These are phyloP conservation scores for Suillus brevipes DNA, from an alignment of 768 basidiomycete species.

Conservation along the genomic window DNA sequence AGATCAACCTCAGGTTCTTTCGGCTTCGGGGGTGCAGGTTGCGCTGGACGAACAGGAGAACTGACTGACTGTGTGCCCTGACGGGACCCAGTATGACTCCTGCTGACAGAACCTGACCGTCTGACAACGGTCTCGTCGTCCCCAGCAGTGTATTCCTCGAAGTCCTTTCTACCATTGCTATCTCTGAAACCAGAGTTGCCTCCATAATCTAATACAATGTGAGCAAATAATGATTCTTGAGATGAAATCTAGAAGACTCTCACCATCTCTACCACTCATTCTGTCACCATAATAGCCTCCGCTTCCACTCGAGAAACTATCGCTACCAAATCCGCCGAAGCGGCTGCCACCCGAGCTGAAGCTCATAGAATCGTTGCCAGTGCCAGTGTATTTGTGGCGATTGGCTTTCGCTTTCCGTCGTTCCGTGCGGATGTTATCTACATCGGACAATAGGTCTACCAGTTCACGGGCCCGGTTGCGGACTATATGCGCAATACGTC, in stretches of 20 bases:
- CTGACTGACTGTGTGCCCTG: conserved; percentile 31
- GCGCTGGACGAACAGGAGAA: conserved; percentile 17
- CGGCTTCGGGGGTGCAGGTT: conserved; percentile 37
- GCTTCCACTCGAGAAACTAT: conserved; percentile 37
- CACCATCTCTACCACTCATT: conserved; percentile 41
- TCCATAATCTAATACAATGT: conserved; percentile 31
- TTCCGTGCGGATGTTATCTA: conserved; percentile 87
- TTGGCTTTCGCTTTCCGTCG: conserved; percentile 91
- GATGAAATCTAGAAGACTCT: conserved; percentile 18
- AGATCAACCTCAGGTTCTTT: conserved; percentile 66
- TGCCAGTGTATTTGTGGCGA: conserved; percentile 85
- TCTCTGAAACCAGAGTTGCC: conserved; percentile 64
- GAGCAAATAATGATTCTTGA: conserved; percentile 16
- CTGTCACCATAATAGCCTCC: conserved; percentile 47
- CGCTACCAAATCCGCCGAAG: conserved; percentile 73
- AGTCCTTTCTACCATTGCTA: conserved; percentile 53
- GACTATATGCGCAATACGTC: conserved; percentile 51
- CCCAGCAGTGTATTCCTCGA: conserved; percentile 96
- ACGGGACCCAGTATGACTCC: conserved; percentile 41
- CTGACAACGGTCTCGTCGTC: conserved; percentile 69
- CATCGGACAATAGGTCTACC: conserved; percentile 87
- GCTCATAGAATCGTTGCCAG: conserved; percentile 77
- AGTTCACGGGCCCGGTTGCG: conserved; percentile 93
- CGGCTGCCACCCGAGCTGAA: conserved; percentile 58
- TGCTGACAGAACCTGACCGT: conserved; percentile 41